Conservation (phyloP, 2,329 filamentous ascomycete genomes). For the Fusarium albosuccineum region DNA sequence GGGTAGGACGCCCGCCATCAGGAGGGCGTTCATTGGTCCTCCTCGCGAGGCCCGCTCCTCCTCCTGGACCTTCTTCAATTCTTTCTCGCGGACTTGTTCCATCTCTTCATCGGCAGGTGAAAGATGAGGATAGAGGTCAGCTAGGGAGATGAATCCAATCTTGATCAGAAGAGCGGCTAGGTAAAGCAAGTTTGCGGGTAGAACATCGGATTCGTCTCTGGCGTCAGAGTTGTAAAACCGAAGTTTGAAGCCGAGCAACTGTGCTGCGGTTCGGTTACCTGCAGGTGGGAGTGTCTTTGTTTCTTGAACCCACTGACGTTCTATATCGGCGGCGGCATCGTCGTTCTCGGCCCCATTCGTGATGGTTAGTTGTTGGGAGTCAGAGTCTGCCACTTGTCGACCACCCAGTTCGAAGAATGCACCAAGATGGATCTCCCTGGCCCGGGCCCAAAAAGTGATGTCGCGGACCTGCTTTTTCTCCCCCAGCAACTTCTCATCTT, state of each 20-base stretch:
- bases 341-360: constrained; percentile 53
- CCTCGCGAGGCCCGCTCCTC: constrained; percentile 80
- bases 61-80: constrained; percentile 81
- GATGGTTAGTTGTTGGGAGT: constrained; percentile 61
- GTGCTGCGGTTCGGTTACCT: constrained; percentile 92
- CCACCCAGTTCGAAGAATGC: constrained; percentile 93
- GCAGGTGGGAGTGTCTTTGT: constrained; percentile 86
- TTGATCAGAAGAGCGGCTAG: constrained; percentile 94
- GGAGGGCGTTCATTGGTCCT: constrained; percentile 83
- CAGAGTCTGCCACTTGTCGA: constrained; percentile 72
- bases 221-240: constrained; percentile 91
- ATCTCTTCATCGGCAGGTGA: constrained; percentile 89
- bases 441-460: constrained; percentile 81
- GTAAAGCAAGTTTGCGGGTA: constrained; percentile 94
- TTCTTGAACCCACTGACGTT: constrained; percentile 80
- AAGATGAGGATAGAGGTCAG: constrained; percentile 91
- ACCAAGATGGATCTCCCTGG: constrained; percentile 79
- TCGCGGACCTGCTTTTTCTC: constrained; percentile 76
- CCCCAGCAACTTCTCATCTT: constrained; percentile 73
- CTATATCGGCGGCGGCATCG: constrained; percentile 66
- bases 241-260: constrained; percentile 96
- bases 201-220: constrained; percentile 78
- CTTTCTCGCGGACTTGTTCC: constrained; percentile 77
- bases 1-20: constrained; percentile 86
- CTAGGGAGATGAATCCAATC: constrained; percentile 93